Base-by-base conservation (phyloP, 495 filamentous ascomycete species). In the Trichoderma gamsii region DNA sequence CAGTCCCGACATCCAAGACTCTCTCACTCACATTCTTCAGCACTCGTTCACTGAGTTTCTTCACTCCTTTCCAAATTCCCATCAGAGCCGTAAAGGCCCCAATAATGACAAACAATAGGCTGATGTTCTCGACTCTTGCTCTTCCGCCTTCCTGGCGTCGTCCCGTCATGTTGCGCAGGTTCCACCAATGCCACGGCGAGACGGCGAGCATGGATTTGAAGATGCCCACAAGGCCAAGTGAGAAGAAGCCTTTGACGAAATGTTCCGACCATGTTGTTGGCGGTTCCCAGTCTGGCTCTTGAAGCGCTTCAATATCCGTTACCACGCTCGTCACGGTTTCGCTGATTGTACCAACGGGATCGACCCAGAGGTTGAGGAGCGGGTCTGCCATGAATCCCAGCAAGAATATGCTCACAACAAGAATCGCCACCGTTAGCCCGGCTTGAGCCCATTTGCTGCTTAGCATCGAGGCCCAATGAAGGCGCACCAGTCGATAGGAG, bases 361-460 rank as follows among this genome's bases (percentile, higher is more conserved):
- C 92, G 18, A 94, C 76, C 80, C 92, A 96, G 23, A 96, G 79
- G 69, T 90, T 90, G 74, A 99, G 90, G 71, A 98, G 92, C 13
- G 93, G 93, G 79, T 97, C 94, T 70, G 92, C 93, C 74, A 97
- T 78, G 72, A 97, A 97, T 66, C 93, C 93, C 69, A 96, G 84
- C 2, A 92, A 7, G 71, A 93, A 97, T 38, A 96, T 79, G 59
- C 87, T 83, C 44, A 88, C 67, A 15, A 92, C 41, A 63, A 96
- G 80, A 69, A 97, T 90, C 15, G 79, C 43, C 3, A 91, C 63
- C 1, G 93, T 97, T 67, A 97, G 76, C 0, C 74, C 71, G 23
- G 91, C 76, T 72, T 93, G 87, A 0, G 87, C 75, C 41, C 79
- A 72, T 43, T 82, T 83, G 77, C 90, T 94, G 73, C 86, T 87